Base-by-base conservation (phyloP, 1,284 basidiomycete species). In the Naganishia liquefaciens region DNA sequence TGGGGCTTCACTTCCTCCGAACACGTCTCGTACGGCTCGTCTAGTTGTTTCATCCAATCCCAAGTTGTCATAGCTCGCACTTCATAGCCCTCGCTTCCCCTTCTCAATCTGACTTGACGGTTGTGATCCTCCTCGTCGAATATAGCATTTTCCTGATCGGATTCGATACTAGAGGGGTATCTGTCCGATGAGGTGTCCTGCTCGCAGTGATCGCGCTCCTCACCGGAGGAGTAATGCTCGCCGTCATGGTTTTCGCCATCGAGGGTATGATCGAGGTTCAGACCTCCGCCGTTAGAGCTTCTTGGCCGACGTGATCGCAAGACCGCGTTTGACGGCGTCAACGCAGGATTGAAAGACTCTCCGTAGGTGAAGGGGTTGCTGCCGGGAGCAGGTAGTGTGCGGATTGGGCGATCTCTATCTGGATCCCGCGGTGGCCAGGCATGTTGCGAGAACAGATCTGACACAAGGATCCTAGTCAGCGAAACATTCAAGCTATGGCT, bases 291-390 rank as follows among this genome's bases (percentile, higher is more conserved):
- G 21, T 46, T 37, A 28, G 62, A 63, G 17, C 60, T 60, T 28
- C 11, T 39, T 25, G 10, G 19, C 27, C 28, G n/a, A 15, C 61
- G 46, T 2, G 64, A 54, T 6, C 76, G 74, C 25, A 76, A 70
- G 13, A 65, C 67, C 11, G 82, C 71, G 70, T 86, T 89, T 27
- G 84, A 86, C 0, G 90, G 86, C 47, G 80, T 80, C 4, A 93
- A 84, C 42, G 80, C 72, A 1, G 91, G 91, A 73, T 93, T 93
- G 25, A 91, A 73, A 2, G 82, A 79, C 55, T 87, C 86, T 68
- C 88, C 87, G 73, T 90, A 95, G 7, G 91, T 91, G 86, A 92
- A 95, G 5, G 93, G 88, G 1, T 85, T 86, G 23, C 81, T 75
- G 1, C 84, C 82, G 28, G 87, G 82, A 25, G 69, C 50, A 21